phyloP scores from a whole-genome alignment of 495 filamentous ascomycete species.

The Parmelia sp. region DNA sequence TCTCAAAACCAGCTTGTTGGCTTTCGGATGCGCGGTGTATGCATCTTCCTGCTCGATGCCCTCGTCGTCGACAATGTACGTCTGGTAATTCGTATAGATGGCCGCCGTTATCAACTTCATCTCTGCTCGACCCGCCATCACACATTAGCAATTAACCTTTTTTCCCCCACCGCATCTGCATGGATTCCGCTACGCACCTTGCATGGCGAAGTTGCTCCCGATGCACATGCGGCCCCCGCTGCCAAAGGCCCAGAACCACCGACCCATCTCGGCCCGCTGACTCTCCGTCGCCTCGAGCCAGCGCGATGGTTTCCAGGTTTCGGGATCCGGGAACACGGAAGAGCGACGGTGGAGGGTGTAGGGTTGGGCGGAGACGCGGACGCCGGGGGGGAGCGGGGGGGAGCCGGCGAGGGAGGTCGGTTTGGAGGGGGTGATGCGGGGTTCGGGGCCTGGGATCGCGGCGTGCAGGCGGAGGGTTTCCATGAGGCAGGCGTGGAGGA shows the following conservation, averaged over 20 bases:
- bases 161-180: slow-evolving; percentile 43
- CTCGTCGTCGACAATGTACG: slow-evolving; percentile 48
- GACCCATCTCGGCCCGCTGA: slow-evolving; percentile 48
- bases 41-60: slow-evolving; percentile 60
- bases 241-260: slow-evolving; percentile 82
- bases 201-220: slow-evolving; percentile 72
- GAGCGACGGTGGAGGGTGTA: slow-evolving; percentile 66
- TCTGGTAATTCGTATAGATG: slow-evolving; percentile 64
- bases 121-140: slow-evolving; percentile 27
- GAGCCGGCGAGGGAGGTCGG: slow-evolving; percentile 49
- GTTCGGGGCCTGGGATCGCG: slow-evolving; percentile 69
- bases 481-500: slow-evolving; percentile 66
- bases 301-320: slow-evolving; percentile 54
- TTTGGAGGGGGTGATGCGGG: slow-evolving; percentile 57
- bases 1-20: slow-evolving; percentile 40
- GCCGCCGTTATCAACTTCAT: slow-evolving; percentile 46
- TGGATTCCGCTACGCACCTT: too few relatives aligned
- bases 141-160: background rate
- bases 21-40: slow-evolving; percentile 54
- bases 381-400: slow-evolving; percentile 52
- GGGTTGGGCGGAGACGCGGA: slow-evolving; percentile 62
- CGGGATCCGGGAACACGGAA: slow-evolving; percentile 52
- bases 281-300: slow-evolving; percentile 45
- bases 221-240: slow-evolving; percentile 82
- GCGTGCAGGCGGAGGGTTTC: slow-evolving; percentile 72